Evolutionary conservation across 2,329 filamentous ascomycete species (phyloP).

Genomic region (Penicillium sp.): DNA sequence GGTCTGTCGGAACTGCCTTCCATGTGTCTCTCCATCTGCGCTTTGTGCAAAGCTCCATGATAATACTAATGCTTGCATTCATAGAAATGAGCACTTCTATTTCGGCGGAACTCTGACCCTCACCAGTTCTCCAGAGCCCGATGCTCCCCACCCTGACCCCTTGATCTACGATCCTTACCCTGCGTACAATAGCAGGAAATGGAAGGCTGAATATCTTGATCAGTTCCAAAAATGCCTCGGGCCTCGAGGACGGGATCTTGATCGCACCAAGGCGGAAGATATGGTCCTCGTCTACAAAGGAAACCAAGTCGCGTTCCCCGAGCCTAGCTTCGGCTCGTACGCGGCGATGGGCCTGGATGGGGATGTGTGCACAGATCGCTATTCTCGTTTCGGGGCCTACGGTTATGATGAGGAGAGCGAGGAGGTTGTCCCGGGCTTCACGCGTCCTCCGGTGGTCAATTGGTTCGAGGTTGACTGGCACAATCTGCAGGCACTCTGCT

Average conservation of each 20-base stretch:
- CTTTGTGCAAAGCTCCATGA: no score
- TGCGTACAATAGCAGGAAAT: slow-evolving; percentile 62
- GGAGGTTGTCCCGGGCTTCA: slow-evolving; percentile 26
- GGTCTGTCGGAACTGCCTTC: slow-evolving; percentile 11
- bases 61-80: background rate
- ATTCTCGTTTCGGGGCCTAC: slow-evolving; percentile 64
- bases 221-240: slow-evolving; percentile 21
- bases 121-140: slow-evolving; percentile 11
- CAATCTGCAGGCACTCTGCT: slow-evolving; percentile 64
- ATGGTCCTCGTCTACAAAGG: slow-evolving; percentile 27
- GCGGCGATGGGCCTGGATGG: slow-evolving; percentile 59
- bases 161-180: slow-evolving; percentile 67
- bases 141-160: slow-evolving; percentile 13
- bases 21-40: background rate
- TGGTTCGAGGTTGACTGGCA: slow-evolving; percentile 71
- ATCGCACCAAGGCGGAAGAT: slow-evolving; percentile 20
- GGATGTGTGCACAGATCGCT: slow-evolving; percentile 65
- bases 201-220: slow-evolving; percentile 44
- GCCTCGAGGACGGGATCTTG: slow-evolving; percentile 21
- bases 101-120: slow-evolving; percentile 21
- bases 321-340: slow-evolving; percentile 62
- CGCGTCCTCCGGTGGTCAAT: slow-evolving; percentile 25
- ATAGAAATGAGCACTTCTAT: slow-evolving; percentile 20
- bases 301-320: slow-evolving; percentile 51
- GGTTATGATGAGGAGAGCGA: slow-evolving; percentile 33